Evolutionary conservation across 2,329 filamentous ascomycete species (phyloP).

Genomic region (Penicillium crustosum): DNA sequence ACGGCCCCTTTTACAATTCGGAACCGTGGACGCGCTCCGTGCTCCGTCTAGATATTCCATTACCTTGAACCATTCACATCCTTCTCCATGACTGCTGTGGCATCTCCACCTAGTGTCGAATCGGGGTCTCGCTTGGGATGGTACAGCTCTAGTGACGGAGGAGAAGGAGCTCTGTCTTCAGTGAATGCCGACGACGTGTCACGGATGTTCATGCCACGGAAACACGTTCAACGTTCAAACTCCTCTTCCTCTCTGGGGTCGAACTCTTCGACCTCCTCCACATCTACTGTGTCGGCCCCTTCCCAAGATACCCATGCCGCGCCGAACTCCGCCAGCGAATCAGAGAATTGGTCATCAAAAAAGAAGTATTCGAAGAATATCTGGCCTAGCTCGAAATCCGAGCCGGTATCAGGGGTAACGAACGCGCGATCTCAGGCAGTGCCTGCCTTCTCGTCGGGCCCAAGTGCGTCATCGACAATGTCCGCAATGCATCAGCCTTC

Average conservation of each 20-base stretch:
- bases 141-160: conserved; percentile 56
- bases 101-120: conserved; percentile 64
- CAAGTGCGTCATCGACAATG: conserved; percentile 61
- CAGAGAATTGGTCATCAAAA: conserved; percentile 43
- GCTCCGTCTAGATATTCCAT: conserved; percentile 11
- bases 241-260: conserved; percentile 81
- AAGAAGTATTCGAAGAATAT: conserved; percentile 54
- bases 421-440: conserved; percentile 63
- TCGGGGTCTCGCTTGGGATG: conserved; percentile 61
- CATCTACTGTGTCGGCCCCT: conserved; percentile 40
- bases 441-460: conserved; percentile 57
- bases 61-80: conserved; percentile 18
- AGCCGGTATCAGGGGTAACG: conserved; percentile 63
- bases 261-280: conserved; percentile 60
- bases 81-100: conserved; percentile 64
- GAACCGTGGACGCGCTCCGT: conserved; percentile 12
- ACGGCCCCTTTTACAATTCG: conserved; percentile 8
- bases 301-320: conserved; percentile 41
- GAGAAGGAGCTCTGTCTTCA: conserved; percentile 62
- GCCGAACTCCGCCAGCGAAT: conserved; percentile 38
- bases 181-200: conserved; percentile 82
- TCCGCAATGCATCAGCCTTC: conserved; percentile 63
- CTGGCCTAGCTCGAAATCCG: conserved; percentile 66
- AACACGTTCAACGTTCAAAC: conserved; percentile 80
- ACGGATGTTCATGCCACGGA: conserved; percentile 87